Conservation (phyloP, 2,329 filamentous ascomycete genomes). For the Camillea tinctor region DNA sequence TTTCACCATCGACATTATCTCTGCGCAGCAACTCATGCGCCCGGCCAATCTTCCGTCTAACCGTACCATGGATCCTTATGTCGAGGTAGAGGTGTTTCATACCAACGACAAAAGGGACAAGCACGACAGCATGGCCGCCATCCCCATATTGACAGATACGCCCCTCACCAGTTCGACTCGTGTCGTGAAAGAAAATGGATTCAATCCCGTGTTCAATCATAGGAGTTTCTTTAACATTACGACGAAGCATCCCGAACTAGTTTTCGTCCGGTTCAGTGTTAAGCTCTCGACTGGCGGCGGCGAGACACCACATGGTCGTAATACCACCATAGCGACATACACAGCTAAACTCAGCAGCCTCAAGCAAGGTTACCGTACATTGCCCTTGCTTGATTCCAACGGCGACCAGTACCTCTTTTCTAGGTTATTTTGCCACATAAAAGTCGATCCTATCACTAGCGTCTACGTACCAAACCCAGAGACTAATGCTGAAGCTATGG, state of each 20-base stretch:
- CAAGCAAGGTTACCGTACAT: slow-evolving; percentile 87
- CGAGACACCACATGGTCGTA: slow-evolving; percentile 62
- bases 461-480: slow-evolving; percentile 53
- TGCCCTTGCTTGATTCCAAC: slow-evolving; percentile 83
- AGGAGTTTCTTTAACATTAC: slow-evolving; percentile 77
- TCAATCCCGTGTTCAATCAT: slow-evolving; percentile 85
- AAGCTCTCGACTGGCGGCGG: slow-evolving; percentile 83
- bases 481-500: slow-evolving; percentile 39
- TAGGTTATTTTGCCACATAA: slow-evolving; percentile 87
- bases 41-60: slow-evolving; percentile 70
- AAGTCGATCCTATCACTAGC: slow-evolving; percentile 58
- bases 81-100: slow-evolving; percentile 92
- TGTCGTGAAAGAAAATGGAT: slow-evolving; percentile 84
- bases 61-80: slow-evolving; percentile 82
- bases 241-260: slow-evolving; percentile 90
- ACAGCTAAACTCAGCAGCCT: slow-evolving; percentile 89
- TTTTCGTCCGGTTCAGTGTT: slow-evolving; percentile 91
- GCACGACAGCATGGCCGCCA: slow-evolving; percentile 66
- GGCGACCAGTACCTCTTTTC: slow-evolving; percentile 95
- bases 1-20: slow-evolving; percentile 86
- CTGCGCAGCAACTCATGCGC: slow-evolving; percentile 90
- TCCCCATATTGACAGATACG: slow-evolving; percentile 45
- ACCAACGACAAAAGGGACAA: slow-evolving; percentile 93
- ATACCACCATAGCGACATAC: slow-evolving; percentile 76
- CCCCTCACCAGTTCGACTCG: slow-evolving; percentile 77